Conservation (phyloP, 345 rosid genomes). For the Aegle marmelos region DNA sequence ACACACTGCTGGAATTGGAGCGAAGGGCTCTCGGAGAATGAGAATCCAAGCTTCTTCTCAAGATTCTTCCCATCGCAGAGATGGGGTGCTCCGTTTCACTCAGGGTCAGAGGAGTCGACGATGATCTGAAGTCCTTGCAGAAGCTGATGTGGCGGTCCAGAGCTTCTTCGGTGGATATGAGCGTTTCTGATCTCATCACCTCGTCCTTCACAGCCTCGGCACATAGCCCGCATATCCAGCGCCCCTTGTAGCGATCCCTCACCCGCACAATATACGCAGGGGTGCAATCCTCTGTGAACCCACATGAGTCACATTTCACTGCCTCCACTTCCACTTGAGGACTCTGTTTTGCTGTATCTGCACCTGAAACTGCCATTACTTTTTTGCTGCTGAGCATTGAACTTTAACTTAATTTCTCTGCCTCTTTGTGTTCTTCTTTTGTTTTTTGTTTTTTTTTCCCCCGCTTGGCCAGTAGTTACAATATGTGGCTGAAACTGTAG, state of each 20-base stretch:
- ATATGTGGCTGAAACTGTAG: neutral
- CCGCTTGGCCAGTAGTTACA: neutral
- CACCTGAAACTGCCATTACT: conserved; percentile 33
- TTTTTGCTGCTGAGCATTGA: conserved; percentile 20
- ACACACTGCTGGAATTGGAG: conserved; percentile 37
- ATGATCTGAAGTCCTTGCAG: conserved; percentile 36
- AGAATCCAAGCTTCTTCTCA: conserved; percentile 60
- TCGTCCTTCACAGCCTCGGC: conserved; percentile 62
- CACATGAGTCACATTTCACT: conserved; percentile 55
- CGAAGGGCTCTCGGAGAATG: conserved; percentile 39
- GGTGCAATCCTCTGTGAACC: conserved; percentile 67
- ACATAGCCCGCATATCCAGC: conserved; percentile 68
- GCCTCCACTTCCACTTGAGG: conserved; percentile 37
- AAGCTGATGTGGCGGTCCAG: conserved; percentile 44
- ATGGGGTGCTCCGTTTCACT: conserved; percentile 64
- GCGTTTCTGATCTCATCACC: conserved; percentile 39
- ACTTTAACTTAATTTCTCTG: neutral
- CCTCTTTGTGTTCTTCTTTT: neutral
- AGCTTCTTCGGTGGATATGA: conserved; percentile 58
- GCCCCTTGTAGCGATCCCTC: conserved; percentile 52
- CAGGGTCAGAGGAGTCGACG: conserved; percentile 15
- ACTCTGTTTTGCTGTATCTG: conserved; percentile 14
- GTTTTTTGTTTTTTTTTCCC: neutral
- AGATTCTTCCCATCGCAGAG: conserved; percentile 47
- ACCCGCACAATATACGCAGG: conserved; percentile 43